Conservation (phyloP, 2,329 filamentous ascomycete genomes). For the Beauveria australis region DNA sequence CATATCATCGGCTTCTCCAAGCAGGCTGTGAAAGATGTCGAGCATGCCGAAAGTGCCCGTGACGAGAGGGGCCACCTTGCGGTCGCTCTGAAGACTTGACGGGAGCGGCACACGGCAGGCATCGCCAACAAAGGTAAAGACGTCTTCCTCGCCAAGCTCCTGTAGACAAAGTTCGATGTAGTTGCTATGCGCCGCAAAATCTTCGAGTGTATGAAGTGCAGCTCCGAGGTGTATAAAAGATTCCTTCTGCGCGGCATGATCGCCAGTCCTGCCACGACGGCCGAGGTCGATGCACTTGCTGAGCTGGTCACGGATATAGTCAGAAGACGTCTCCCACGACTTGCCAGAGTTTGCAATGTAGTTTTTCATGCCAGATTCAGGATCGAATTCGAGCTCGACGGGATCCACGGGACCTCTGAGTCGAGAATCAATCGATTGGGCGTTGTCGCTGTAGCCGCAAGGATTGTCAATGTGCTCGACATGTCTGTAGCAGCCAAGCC, state of each 20-base stretch:
- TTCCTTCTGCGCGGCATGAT: constrained; percentile 49
- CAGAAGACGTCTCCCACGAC: constrained; percentile 76
- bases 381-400: constrained; percentile 65
- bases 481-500: constrained; percentile 67
- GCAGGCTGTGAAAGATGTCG: constrained; percentile 65
- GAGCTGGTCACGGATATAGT: constrained; percentile 66
- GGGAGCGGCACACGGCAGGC: constrained; percentile 33
- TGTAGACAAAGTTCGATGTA: constrained; percentile 65
- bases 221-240: constrained; percentile 63
- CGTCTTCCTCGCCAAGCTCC: constrained; percentile 58
- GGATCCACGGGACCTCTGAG: constrained; percentile 66
- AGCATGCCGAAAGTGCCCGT: constrained; percentile 46
- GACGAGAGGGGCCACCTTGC: constrained; percentile 61
- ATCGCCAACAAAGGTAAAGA: constrained; percentile 45
- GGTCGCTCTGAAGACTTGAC: constrained; percentile 35
- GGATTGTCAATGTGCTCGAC: constrained; percentile 67
- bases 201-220: constrained; percentile 63
- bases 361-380: constrained; percentile 82
- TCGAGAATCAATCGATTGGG: constrained; percentile 66
- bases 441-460: constrained; percentile 65
- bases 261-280: constrained; percentile 56
- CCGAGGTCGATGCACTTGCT: constrained; percentile 63
- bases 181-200: constrained; percentile 60
- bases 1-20: constrained; percentile 60
- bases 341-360: constrained; percentile 76